Conservation (phyloP, 257 asterid species). For the Solanum arcanum region DNA sequence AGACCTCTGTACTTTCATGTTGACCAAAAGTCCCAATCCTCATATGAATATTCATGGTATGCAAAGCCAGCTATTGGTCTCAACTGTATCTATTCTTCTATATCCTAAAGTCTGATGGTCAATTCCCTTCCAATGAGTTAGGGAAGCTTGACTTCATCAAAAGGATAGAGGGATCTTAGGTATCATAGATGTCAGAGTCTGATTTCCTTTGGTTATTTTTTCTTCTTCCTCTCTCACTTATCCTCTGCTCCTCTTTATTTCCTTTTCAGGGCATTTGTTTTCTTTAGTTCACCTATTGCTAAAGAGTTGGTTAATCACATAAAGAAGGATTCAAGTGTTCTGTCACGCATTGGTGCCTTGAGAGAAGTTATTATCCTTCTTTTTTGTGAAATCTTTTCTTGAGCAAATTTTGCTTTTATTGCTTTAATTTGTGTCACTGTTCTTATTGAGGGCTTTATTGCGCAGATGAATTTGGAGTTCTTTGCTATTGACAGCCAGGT, state of each 20-base stretch:
- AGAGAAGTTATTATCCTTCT: conserved; percentile 58
- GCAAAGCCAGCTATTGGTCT: background rate
- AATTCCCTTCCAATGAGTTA: background rate
- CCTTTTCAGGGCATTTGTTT: conserved; percentile 72
- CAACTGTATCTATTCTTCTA: background rate
- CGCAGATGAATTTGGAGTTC: conserved; percentile 99
- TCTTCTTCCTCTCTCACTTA: background rate
- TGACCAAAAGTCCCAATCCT: background rate
- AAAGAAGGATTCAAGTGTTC: conserved; percentile 71
- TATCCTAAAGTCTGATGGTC: background rate
- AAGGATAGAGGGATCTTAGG: background rate
- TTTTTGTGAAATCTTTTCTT: background rate
- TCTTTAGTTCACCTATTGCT: conserved; percentile 91
- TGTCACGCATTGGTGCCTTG: conserved; percentile 93
- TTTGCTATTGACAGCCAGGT: conserved; percentile 96
- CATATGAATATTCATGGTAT: background rate
- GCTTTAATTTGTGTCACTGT: conserved; percentile 1
- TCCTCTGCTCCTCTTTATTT: background rate
- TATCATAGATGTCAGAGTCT: background rate
- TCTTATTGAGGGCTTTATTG: conserved; percentile 26
- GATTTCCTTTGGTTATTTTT: background rate
- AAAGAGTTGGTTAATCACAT: conserved; percentile 75
- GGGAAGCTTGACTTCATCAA: background rate
- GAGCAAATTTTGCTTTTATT: conserved; percentile 6
- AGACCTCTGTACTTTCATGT: background rate